Evolutionary conservation across 2,329 filamentous ascomycete genomes (phyloP), one percentile per base, ranked within the genome.

Genomic region (Rutstroemia sp.): DNA sequence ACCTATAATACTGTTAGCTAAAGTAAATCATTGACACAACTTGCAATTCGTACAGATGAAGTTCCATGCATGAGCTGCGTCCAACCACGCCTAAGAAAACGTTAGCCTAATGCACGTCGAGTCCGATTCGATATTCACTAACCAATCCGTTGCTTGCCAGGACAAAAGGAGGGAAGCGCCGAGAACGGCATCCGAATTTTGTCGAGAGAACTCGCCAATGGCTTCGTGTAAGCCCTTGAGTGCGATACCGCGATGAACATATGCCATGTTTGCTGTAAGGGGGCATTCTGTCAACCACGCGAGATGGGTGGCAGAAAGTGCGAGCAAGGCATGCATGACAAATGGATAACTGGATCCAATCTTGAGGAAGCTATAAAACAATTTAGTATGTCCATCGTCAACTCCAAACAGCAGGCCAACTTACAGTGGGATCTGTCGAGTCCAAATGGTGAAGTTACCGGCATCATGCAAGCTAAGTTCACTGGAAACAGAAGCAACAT

Each of bases 71-170:
- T 94, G 58, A 96, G 77, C 63, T 92, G 92, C 61, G 87, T 90
- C 92, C 92, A 97, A 73, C 86, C 88, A 71, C 87, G 86, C 88
- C 91, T 95, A 69, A 64, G 60, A 66, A n/a, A 23, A 12, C 6
- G 25, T 59, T 54, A 59, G 54, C 50, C n/a, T 21, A 10, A 19
- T 25, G 16, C n/a, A 9, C 42, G 8, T 5, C 19, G 19, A 10
- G 25, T 10, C 37, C 39, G 49, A 62, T 77, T n/a, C 23, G 2
- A 30, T 61, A 63, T 56, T 64, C 64, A 75, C 86, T 78, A 80
- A 95, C 92, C 92, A 97, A 75, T 97, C 92, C 58, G 87, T 94
- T 56, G 90, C 89, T 75, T 97, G 92, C 92, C 94, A 97, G 39
- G 92, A 95, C 50, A 99, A 80, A 48, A 97, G 81, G 46, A 96